Conservation (phyloP, 2,329 filamentous ascomycete genomes). For the Fusarium fracticaudum region DNA sequence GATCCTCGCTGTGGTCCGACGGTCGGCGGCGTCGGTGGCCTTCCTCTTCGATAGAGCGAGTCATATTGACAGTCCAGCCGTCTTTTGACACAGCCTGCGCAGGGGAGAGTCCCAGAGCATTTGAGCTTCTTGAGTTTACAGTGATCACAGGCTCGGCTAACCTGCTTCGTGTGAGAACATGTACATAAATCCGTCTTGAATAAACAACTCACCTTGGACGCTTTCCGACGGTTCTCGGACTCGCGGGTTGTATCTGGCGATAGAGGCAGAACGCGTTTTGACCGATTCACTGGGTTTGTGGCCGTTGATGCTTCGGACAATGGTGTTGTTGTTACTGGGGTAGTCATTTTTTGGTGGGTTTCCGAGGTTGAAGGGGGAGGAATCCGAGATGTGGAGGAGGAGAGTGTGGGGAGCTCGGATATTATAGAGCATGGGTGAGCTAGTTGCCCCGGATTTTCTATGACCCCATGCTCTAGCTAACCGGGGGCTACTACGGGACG, state of each 20-base stretch:
- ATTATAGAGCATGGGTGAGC: background rate
- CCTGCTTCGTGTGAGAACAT: conserved; percentile 17
- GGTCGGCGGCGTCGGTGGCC: conserved; percentile 49
- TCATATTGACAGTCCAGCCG: conserved; percentile 48
- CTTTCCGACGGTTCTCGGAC: conserved; percentile 34
- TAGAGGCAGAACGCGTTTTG: conserved; percentile 14
- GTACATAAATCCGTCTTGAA: background rate
- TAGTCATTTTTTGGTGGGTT: conserved; percentile 16
- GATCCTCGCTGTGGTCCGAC: background rate
- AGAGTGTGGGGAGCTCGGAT: conserved; percentile 5
- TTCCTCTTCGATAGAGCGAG: conserved; percentile 48
- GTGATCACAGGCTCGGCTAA: conserved; percentile 50
- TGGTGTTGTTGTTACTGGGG: conserved; percentile 20
- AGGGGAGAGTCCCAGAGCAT: conserved; percentile 51
- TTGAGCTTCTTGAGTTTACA: conserved; percentile 52
- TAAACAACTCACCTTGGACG: background rate
- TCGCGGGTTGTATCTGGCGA: conserved; percentile 19
- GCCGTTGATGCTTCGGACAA: conserved; percentile 25
- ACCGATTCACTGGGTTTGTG: background rate
- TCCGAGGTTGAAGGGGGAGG: conserved; percentile 19
- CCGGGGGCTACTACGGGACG: background rate
- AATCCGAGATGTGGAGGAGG: background rate
- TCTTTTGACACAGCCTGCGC: conserved; percentile 45
- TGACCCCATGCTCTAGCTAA: background rate
- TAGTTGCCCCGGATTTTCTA: background rate